Base-by-base conservation (phyloP, 1,284 basidiomycete genomes). In the Papiliotrema nemorosa region DNA sequence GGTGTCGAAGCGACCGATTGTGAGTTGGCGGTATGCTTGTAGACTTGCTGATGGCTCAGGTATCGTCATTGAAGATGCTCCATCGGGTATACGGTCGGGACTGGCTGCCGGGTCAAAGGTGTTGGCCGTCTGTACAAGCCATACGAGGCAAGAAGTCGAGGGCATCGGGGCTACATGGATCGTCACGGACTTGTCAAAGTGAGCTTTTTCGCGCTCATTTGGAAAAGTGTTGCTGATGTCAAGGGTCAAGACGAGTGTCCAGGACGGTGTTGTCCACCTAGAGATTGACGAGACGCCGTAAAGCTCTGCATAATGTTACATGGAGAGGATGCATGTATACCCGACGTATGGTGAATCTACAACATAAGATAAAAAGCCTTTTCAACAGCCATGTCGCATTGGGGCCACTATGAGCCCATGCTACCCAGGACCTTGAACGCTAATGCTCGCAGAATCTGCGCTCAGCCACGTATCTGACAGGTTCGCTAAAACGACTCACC, bases 381-480 rank as follows among this genome's bases (percentile, higher is more conserved):
- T n/a, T n/a, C n/a, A n/a, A n/a, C n/a, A n/a, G n/a, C n/a, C n/a
- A n/a, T n/a, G n/a, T n/a, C n/a, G n/a, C n/a, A n/a, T n/a, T 39
- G 9, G 14, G 16, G 16, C 9, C 16, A 20, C 21, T n/a, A 46
- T 26, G 22, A 44, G 20, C 47, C 49, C 67, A 73, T 69, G 57
- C 64, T 68, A 20, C 90, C 90, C 29, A 97, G 74, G 13, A 97
- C 89, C 73, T 97, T 96, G 70, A 88, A 77, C 1, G 92, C 90
- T 36, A 97, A 76, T 6, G 86, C 88, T 36, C 85, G 84, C 41
- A 97, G 76, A 58, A 97, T 88, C 87, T 97, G 41, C 21, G 44
- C 24, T 50, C 34, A 38, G 35, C 31, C n/a, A 25, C 26, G 18
- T 24, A 5, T 31, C 25, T 37, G 21, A 14, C 34, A 43, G 21